Evolutionary conservation across 192 early-diverging fungal genomes (phyloP), one percentile per base, ranked within the genome.

Genomic region (Rhizoclosmatium sp.): DNA sequence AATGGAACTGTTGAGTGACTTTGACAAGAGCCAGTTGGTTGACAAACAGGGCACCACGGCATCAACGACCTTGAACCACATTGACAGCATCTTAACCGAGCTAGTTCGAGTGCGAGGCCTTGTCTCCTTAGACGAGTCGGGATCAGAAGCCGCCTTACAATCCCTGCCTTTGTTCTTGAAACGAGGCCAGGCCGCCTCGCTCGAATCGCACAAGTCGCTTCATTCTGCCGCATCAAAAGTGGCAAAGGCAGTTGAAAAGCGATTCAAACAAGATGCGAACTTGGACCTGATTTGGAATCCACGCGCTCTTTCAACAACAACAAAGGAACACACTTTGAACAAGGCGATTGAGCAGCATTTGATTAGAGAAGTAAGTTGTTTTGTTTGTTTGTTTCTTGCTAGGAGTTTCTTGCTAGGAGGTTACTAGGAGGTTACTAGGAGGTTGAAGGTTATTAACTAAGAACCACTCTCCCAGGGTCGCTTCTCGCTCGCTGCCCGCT

Each of bases 311-410:
- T 93, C 91, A 65, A 86, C 87, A 23, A 94, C 94, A 79, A 87
- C 89, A 1, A 93, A 93, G 74, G 89, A 89, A 3, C 73, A 87
- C 1, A 81, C 92, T 42, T 80, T 98, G 49, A 80, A 86, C 68
- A 86, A 83, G 59, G 84, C 93, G 3, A 82, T 97, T 14, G 87
- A 90, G 9, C 73, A 86, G 66, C 95, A 97, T 72, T 94, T 97
- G 77, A 89, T 98, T 59, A 88, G 94, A 14, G 91, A 86, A 31
- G 31, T 31, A 31, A 31, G 31, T 31, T 31, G 31, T 31, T 31
- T 31, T 31, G 31, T 31, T 31, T 31, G 31, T 31, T 31, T 31
- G 31, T 31, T 31, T 31, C 31, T 31, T 31, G 31, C 31, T 31
- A 31, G 31, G 31, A 31, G 31, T 31, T 31, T 31, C 31, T 31